phyloP scores from a whole-genome alignment of 2,329 filamentous ascomycete genomes.

The Scedosporium dehoogii region DNA sequence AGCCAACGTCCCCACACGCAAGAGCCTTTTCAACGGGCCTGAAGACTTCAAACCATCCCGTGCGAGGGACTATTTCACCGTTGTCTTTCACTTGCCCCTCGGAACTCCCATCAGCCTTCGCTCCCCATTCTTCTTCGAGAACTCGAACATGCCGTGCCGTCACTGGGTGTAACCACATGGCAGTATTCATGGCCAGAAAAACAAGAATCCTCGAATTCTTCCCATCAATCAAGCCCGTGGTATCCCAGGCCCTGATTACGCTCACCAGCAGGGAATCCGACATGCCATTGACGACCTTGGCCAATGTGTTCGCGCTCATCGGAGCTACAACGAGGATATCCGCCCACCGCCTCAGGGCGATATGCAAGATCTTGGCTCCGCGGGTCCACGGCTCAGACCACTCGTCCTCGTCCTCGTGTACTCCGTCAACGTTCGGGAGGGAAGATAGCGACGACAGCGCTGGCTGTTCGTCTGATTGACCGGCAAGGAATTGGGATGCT shows the following conservation, averaged over 20 bases:
- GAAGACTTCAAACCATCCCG: constrained; percentile 61
- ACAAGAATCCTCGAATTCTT: constrained; percentile 61
- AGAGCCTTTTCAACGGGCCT: constrained; percentile 64
- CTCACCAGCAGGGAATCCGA: constrained; percentile 66
- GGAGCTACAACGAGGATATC: constrained; percentile 73
- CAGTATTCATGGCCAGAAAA: constrained; percentile 77
- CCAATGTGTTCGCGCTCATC: constrained; percentile 73
- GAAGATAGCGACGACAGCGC: constrained; percentile 45
- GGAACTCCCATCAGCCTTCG: constrained; percentile 17
- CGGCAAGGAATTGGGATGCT: constrained; percentile 64
- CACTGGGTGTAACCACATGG: constrained; percentile 82
- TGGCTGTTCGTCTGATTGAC: constrained; percentile 71
- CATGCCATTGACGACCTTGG: constrained; percentile 71
- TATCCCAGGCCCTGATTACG: constrained; percentile 83
- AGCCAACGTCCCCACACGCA: constrained; percentile 76
- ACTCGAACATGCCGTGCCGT: constrained; percentile 62
- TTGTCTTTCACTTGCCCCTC: constrained; percentile 12
- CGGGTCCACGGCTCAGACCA: constrained; percentile 72
- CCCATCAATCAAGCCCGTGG: constrained; percentile 48
- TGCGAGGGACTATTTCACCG: constrained; percentile 13
- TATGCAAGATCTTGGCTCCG: constrained; percentile 76
- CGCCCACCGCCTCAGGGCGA: constrained; percentile 72
- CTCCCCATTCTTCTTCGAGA: constrained; percentile 67
- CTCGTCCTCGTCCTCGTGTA: constrained; percentile 80
- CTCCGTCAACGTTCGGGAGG: constrained; percentile 64